Evolutionary conservation across 495 filamentous ascomycete genomes (phyloP).

Genomic region (Penicillium subrubescens): DNA sequence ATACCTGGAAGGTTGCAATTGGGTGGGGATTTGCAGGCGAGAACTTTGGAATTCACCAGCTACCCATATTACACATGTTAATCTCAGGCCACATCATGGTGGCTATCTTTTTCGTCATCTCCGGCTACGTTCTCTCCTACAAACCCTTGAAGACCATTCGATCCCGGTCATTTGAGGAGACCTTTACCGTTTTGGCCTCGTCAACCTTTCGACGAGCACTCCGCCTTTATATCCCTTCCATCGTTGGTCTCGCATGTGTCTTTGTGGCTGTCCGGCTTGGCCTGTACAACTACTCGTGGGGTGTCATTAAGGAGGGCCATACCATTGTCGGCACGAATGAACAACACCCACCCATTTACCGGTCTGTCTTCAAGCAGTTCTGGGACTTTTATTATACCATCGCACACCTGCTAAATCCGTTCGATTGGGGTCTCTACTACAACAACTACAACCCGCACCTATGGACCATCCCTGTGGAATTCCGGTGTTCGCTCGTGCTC

Average conservation of each 20-base stretch:
- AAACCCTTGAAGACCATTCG: conserved; percentile 65
- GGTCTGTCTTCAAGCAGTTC: conserved; percentile 47
- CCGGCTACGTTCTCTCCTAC: conserved; percentile 67
- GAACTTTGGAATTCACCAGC: conserved; percentile 59
- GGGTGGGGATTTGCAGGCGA: conserved; percentile 53
- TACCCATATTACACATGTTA: conserved; percentile 64
- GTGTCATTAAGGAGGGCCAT: conserved; percentile 41
- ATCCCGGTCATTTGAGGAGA: conserved; percentile 51
- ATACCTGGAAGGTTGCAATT: conserved; percentile 48
- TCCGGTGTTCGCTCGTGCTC: conserved; percentile 63
- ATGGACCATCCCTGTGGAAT: conserved; percentile 76
- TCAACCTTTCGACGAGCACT: conserved; percentile 65
- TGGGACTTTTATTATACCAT: conserved; percentile 52
- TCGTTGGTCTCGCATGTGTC: conserved; percentile 58
- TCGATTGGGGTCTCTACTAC: conserved; percentile 56
- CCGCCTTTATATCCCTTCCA: conserved; percentile 63
- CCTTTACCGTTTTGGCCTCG: conserved; percentile 53
- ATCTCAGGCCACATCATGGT: conserved; percentile 72
- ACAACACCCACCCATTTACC: conserved; percentile 48
- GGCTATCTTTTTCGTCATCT: conserved; percentile 73
- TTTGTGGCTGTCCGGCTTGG: conserved; percentile 56
- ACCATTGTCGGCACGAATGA: conserved; percentile 51
- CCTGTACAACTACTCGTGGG: conserved; percentile 46
- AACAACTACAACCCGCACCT: conserved; percentile 66
- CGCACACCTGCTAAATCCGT: conserved; percentile 53